phyloP scores from a whole-genome alignment of 2,329 filamentous ascomycete species.

The Amylocarpus encephaloides region DNA sequence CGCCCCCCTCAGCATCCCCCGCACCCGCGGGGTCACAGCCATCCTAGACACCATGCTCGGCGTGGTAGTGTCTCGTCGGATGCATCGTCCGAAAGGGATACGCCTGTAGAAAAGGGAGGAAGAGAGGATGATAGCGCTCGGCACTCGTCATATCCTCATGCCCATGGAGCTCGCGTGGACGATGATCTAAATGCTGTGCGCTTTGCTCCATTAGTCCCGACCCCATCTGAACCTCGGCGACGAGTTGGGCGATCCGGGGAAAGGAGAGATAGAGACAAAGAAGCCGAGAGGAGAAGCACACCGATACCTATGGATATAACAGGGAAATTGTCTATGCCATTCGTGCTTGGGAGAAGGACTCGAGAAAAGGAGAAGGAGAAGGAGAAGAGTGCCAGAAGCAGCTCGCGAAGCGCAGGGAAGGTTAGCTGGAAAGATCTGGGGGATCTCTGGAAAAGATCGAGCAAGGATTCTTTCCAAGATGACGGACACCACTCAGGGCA shows the following conservation, averaged over 20 bases:
- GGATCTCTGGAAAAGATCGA: constrained; percentile 8
- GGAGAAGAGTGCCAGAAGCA: constrained; percentile 8
- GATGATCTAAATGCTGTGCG: background rate
- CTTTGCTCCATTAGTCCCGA: constrained; percentile 4
- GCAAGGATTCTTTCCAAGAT: constrained; percentile 13
- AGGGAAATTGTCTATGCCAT: constrained; percentile 28
- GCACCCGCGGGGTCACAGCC: constrained; percentile 42
- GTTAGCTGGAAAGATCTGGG: constrained; percentile 21
- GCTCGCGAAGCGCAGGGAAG: constrained; percentile 10
- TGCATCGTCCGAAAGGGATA: constrained; percentile 18
- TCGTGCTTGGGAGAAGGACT: constrained; percentile 33
- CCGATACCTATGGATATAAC: constrained; percentile 26
- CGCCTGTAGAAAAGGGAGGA: constrained; percentile 11
- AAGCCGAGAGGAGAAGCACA: constrained; percentile 17
- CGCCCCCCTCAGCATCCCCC: constrained; percentile 25
- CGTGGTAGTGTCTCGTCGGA: constrained; percentile 20
- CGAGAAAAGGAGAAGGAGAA: constrained; percentile 31
- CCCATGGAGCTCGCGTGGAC: constrained; percentile 1
- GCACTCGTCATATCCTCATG: constrained; percentile 8
- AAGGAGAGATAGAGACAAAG: constrained; percentile 25
- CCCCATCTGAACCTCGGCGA: constrained; percentile 13
- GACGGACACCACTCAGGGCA: background rate
- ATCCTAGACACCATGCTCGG: constrained; percentile 34
- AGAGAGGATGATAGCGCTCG: background rate
- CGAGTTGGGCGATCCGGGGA: constrained; percentile 3